Conservation (phyloP, 495 filamentous ascomycete genomes). For the Sabuloglossum arenarium region DNA sequence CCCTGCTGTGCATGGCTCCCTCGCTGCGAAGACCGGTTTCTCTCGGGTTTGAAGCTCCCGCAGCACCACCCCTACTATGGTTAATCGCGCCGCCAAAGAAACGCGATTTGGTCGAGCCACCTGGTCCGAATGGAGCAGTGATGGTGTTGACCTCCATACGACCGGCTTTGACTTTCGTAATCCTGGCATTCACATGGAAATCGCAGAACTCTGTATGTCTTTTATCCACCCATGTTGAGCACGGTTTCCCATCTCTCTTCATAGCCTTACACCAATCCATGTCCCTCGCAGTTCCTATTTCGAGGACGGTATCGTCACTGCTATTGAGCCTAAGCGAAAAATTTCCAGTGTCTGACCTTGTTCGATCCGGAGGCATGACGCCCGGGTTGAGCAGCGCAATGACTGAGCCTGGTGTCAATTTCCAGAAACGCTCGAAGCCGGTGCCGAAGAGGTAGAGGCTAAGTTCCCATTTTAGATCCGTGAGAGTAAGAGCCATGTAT, state of each 20-base stretch:
- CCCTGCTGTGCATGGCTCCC: constrained; percentile 29
- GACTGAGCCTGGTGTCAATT: constrained; percentile 64
- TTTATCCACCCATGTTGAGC: constrained; percentile 67
- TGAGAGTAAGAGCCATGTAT: constrained; percentile 80
- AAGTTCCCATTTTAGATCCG: constrained; percentile 76
- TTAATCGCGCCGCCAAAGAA: constrained; percentile 13
- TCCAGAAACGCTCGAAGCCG: constrained; percentile 81
- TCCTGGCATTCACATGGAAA: constrained; percentile 65
- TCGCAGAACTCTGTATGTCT: constrained; percentile 82
- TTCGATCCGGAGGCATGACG: constrained; percentile 65
- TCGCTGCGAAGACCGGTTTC: constrained; percentile 20
- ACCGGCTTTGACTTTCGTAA: constrained; percentile 45
- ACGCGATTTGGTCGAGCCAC: constrained; percentile 20
- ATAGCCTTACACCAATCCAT: constrained; percentile 72
- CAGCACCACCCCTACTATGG: neutral
- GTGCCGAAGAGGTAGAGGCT: constrained; percentile 84
- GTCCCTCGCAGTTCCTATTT: constrained; percentile 70
- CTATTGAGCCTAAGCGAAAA: constrained; percentile 70
- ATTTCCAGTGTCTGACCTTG: constrained; percentile 48
- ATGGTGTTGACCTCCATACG: constrained; percentile 69
- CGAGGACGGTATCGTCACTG: constrained; percentile 72
- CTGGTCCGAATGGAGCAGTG: constrained; percentile 23
- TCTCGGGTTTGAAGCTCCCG: neutral
- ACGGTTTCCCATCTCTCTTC: constrained; percentile 65
- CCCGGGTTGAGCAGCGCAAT: constrained; percentile 86